Percentiles rank a stretch among this genome's conserved stretches.
Evolutionary conservation across 768 basidiomycete genomes (phyloP).

Genomic region (Mycena leptocephala): DNA sequence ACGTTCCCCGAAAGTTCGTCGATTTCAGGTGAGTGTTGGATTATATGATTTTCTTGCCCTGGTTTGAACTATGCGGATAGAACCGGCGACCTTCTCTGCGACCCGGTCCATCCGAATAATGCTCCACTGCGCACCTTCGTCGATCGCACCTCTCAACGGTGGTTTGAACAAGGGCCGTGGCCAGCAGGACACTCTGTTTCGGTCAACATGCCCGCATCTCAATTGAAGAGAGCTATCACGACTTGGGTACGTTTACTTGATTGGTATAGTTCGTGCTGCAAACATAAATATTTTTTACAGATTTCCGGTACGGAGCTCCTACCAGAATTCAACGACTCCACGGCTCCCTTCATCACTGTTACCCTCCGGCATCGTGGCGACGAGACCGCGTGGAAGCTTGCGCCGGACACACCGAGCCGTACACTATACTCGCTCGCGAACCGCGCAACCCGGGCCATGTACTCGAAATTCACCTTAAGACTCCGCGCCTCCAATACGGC

Average conservation of each 20-base stretch:
- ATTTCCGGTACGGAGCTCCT: constrained; percentile 32
- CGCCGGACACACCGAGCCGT: constrained; percentile 31
- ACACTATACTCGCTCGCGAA: constrained; percentile 41
- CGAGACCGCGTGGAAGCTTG: constrained; percentile 35
- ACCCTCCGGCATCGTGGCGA: constrained; percentile 30
- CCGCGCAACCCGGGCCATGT: no score
- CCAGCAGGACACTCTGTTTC: constrained; percentile 24
- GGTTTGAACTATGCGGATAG: background rate
- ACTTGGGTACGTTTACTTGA: constrained; percentile 41
- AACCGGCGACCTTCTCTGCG: constrained; percentile 38
- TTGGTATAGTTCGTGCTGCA: no score
- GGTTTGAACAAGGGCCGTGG: constrained; percentile 31
- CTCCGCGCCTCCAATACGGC: constrained; percentile 8
- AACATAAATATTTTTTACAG: no score
- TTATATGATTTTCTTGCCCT: background rate
- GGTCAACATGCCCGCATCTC: background rate
- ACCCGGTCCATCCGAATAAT: constrained; percentile 31
- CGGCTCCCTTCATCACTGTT: background rate
- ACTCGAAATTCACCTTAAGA: constrained; percentile 34
- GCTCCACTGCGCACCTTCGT: constrained; percentile 31
- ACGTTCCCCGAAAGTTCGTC: constrained; percentile 39
- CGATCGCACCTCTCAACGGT: no score
- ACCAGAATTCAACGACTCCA: background rate
- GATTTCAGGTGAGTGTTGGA: constrained; percentile 37
- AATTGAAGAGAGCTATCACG: constrained; percentile 27